Conservation (phyloP, 129 eudicot genomes). For the Helianthus tuberosus region DNA sequence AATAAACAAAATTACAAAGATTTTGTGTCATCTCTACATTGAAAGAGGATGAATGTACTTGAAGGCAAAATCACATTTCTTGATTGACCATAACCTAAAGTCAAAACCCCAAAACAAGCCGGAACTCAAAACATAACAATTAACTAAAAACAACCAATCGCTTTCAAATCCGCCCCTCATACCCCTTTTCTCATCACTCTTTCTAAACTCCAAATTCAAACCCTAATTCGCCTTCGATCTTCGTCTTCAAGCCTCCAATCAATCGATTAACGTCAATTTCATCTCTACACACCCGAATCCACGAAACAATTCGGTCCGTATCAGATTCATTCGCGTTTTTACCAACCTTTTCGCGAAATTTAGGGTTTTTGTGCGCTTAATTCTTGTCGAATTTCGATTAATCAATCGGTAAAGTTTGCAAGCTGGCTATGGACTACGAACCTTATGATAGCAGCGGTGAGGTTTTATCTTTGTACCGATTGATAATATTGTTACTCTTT, state of each 20-base stretch:
- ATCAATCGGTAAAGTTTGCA: constrained; percentile 15
- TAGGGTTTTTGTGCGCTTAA: constrained; percentile 25
- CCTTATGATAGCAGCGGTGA: constrained; percentile 84
- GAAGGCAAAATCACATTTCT: no score
- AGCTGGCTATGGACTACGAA: constrained; percentile 86
- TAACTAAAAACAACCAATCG: constrained; percentile 29
- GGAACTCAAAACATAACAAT: constrained; percentile 44
- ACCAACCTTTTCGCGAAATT: constrained; percentile 5
- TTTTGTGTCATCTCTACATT: no score
- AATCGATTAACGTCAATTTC: background rate
- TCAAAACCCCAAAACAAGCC: constrained; percentile 30
- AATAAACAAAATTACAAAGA: no score
- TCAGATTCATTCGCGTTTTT: background rate
- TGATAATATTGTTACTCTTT: background rate
- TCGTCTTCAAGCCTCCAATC: constrained; percentile 19
- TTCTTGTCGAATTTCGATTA: constrained; percentile 22
- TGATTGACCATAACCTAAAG: constrained; percentile 9
- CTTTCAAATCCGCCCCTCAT: constrained; percentile 45
- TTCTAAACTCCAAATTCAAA: constrained; percentile 37
- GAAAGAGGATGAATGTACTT: no score
- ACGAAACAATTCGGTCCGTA: background rate
- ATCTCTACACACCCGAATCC: background rate
- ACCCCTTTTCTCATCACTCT: constrained; percentile 37
- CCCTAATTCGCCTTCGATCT: constrained; percentile 31
- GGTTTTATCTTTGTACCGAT: constrained; percentile 18